phyloP scores from a whole-genome alignment of 768 basidiomycete species.

The Albatrellus ellisii region DNA sequence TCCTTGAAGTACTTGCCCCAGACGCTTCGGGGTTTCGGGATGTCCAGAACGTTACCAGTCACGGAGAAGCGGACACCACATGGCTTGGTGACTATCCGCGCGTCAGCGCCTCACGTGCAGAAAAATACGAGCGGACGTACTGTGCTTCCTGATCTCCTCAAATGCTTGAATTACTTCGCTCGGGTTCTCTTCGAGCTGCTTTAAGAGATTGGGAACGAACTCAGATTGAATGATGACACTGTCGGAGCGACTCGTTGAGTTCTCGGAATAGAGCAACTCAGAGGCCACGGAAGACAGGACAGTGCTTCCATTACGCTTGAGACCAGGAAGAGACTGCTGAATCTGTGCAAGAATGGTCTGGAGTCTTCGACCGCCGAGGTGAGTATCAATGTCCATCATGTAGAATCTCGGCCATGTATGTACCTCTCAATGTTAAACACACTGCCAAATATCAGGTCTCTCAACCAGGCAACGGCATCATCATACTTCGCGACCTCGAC shows the following conservation, averaged over 20 bases:
- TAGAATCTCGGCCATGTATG: too few relatives aligned
- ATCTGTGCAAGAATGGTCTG: conserved; percentile 80
- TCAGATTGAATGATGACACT: conserved; percentile 65
- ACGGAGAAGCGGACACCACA: conserved; percentile 80
- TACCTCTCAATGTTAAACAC: conserved; percentile 74
- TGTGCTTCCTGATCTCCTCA: conserved; percentile 50
- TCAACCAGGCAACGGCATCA: conserved; percentile 73
- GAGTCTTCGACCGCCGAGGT: conserved; percentile 35
- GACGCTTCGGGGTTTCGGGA: conserved; percentile 58
- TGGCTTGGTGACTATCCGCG: conserved; percentile 59
- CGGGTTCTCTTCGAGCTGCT: conserved; percentile 61
- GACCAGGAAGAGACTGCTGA: conserved; percentile 78
- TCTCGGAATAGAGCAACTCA: conserved; percentile 51
- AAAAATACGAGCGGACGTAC: conserved; percentile 31
- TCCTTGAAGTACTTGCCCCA: conserved; percentile 62
- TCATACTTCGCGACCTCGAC: conserved; percentile 77
- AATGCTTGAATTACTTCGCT: conserved; percentile 61
- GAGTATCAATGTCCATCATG: too few relatives aligned
- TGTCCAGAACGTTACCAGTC: conserved; percentile 66
- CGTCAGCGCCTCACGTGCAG: background rate
- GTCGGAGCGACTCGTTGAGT: conserved; percentile 54
- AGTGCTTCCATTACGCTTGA: conserved; percentile 79
- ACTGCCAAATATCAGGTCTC: conserved; percentile 63
- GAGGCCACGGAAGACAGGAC: conserved; percentile 64
- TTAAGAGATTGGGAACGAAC: conserved; percentile 62